Evolutionary conservation across 169 alveolate genomes (phyloP), one percentile per base, ranked within the genome.

Genomic region (Sarcocystis neurona): DNA sequence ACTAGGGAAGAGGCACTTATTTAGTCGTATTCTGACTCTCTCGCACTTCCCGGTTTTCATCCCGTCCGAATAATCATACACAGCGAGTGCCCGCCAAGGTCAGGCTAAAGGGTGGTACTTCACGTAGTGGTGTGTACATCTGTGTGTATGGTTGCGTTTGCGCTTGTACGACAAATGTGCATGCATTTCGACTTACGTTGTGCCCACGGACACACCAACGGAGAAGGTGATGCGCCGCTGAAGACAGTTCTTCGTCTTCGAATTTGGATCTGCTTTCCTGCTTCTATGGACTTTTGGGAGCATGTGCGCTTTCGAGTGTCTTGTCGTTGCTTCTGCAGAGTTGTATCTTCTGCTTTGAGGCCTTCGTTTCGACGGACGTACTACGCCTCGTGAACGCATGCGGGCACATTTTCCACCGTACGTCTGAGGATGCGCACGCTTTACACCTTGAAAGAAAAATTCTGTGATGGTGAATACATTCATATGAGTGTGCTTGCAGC

Each of bases 401-500:
- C 75, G 75, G 75, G 18, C 75, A 63, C 75, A 63, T 30, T 5
- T 63, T 63, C 75, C 75, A 63, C 43, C 75, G 75, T 63, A 63
- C 4, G 75, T 15, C n/a, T n/a, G n/a, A n/a, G n/a, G n/a, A n/a
- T n/a, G n/a, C n/a, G n/a, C n/a, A n/a, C n/a, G n/a, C n/a, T n/a
- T n/a, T n/a, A n/a, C n/a, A n/a, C n/a, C n/a, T n/a, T n/a, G n/a
- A n/a, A n/a, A n/a, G n/a, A n/a, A n/a, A n/a, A n/a, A n/a, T n/a
- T n/a, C n/a, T n/a, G n/a, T n/a, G n/a, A n/a, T n/a, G n/a, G n/a
- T n/a, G n/a, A n/a, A n/a, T n/a, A n/a, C n/a, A n/a, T n/a, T n/a
- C n/a, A n/a, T n/a, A n/a, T n/a, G n/a, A n/a, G n/a, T n/a, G n/a
- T n/a, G n/a, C n/a, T n/a, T n/a, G n/a, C n/a, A n/a, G n/a, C n/a